These are phyloP conservation scores for Exserohilum turcica DNA, from an alignment of 2,329 filamentous ascomycete species.

Conservation along the genomic window DNA sequence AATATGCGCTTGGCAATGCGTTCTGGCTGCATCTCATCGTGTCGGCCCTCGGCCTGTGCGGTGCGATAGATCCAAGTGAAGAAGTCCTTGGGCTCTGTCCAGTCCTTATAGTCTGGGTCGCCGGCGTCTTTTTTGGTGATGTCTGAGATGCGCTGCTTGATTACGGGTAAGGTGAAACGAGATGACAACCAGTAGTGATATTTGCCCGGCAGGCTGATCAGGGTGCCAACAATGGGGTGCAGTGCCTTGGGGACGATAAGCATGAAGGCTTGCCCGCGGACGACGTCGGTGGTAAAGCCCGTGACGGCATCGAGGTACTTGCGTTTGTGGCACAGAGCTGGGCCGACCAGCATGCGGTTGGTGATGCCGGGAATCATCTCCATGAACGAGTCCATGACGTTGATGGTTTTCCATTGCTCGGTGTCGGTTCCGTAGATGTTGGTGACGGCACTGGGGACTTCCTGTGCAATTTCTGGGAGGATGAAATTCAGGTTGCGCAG, in stretches of 20 bases:
- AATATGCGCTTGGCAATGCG: constrained; percentile 59
- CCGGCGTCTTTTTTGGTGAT: constrained; percentile 51
- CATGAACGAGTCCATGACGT: constrained; percentile 45
- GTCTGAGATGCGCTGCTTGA: constrained; percentile 56
- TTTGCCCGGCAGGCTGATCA: constrained; percentile 55
- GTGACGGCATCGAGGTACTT: constrained; percentile 56
- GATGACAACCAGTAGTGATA: constrained; percentile 55
- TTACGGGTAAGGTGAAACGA: constrained; percentile 54
- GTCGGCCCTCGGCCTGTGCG: constrained; percentile 53
- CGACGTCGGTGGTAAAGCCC: constrained; percentile 57
- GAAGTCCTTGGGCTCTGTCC: constrained; percentile 60
- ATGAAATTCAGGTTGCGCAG: constrained; percentile 47
- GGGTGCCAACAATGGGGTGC: constrained; percentile 56
- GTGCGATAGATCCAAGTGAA: constrained; percentile 63
- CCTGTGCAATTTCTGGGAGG: constrained; percentile 47
- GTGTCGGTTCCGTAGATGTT: constrained; percentile 47
- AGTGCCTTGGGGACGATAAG: constrained; percentile 56
- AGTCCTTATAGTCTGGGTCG: constrained; percentile 50
- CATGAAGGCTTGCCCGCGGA: constrained; percentile 44
- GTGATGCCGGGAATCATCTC: constrained; percentile 49
- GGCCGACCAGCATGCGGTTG: constrained; percentile 54
- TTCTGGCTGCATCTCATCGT: constrained; percentile 54
- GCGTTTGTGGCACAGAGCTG: constrained; percentile 53
- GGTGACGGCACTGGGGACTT: constrained; percentile 43
- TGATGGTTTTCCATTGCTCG: constrained; percentile 44